A percentile compares a stretch with the other conserved stretches of the same genome.
phyloP scores from a whole-genome alignment of 2,329 filamentous ascomycete species.

The Apiospora hydei region DNA sequence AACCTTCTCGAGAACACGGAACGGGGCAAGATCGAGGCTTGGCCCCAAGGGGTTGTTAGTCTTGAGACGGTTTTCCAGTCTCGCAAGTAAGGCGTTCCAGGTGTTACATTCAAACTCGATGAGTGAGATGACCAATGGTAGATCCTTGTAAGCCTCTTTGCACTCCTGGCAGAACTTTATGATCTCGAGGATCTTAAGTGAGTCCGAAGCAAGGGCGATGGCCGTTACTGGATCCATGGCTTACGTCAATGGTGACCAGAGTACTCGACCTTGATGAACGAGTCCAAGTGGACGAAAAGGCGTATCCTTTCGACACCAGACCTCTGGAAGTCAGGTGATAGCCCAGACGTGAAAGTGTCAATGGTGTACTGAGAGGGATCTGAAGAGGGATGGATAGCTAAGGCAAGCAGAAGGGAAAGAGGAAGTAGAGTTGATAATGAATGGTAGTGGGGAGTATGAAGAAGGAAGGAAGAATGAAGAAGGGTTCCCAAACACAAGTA shows the following conservation, averaged over 20 bases:
- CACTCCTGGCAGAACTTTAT: not conserved
- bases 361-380: too few species aligned
- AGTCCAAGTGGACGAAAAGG: not conserved
- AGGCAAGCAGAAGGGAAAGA: not conserved
- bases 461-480: not conserved
- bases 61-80: not conserved
- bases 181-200: not conserved
- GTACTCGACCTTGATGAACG: not conserved
- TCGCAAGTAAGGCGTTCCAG: not conserved
- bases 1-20: not conserved
- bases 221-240: not conserved
- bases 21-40: not conserved
- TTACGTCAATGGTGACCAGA: too few species aligned
- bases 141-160: not conserved
- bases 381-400: not conserved
- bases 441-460: not conserved
- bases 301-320: not conserved
- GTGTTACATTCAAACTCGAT: constrained; percentile 9
- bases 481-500: not conserved
- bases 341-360: not conserved
- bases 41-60: not conserved
- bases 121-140: not conserved
- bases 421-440: not conserved
- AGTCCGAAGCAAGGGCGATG: not conserved
- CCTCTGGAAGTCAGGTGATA: not conserved